Base-by-base conservation (phyloP, 2,329 filamentous ascomycete species). In the Sarocladium kiliense region DNA sequence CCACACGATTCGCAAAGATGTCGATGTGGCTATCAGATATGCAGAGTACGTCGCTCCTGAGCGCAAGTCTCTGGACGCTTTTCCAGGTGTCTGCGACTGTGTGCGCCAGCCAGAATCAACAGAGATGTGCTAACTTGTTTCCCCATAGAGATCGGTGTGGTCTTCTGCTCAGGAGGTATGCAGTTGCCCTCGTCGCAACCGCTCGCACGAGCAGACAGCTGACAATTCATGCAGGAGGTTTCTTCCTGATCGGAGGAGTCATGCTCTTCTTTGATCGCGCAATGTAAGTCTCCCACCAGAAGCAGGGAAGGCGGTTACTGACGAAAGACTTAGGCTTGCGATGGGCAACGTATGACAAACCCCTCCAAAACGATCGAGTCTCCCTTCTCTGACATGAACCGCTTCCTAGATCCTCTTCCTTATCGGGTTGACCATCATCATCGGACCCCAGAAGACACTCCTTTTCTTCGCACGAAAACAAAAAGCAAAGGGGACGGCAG, bases 131-230 rank as follows among this genome's bases (percentile, higher is more conserved):
- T n/a, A n/a, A n/a, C n/a, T n/a, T n/a, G n/a, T n/a, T n/a, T n/a
- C n/a, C n/a, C n/a, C n/a, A n/a, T n/a, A 97, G 94, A 99, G 74
- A 88, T 97, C 66, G 94, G 94, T 64, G 92, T 97, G 60, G 90
- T 92, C 70, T 99, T 99, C 79, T 97, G 94, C 81, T 94, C 91
- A 68, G 93, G 91, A 67, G 93, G 92, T 96, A 87, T 64, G 89
- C 87, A 72, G 64, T 27, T 27, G 57, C 55, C 56, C 58, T 55
- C 47, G 62, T 60, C 61, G 63, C 59, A 65, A 32, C 60, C 39
- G 47, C 55, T 50, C 44, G 19, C 30, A 26, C 34, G 23, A 44
- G 6, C 27, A 56, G 51, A 53, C 44, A 54, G 54, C 59, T 66
- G 55, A 66, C 55, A 27, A 30, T 47, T 16, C 34, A 3, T 58